phyloP scores from a whole-genome alignment of 1,139 yeast genomes.

The Yamadazyma diddensiae region DNA sequence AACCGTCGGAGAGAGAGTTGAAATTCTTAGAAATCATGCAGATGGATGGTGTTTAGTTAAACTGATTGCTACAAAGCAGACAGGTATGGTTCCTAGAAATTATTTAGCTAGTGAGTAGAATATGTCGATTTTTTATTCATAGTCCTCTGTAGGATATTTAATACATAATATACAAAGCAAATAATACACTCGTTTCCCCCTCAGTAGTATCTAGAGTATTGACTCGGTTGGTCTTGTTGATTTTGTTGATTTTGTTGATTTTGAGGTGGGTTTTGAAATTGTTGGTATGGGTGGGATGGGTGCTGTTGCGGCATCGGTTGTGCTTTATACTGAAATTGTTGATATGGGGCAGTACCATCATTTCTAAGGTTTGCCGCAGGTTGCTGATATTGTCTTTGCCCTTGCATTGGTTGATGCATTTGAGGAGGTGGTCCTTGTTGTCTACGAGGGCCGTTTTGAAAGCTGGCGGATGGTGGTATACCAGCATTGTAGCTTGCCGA shows the following conservation, averaged over 20 bases:
- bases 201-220: conserved; percentile 14
- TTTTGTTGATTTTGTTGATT: conserved; percentile 6
- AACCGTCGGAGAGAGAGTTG: conserved; percentile 29
- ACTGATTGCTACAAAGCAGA: conserved; percentile 9
- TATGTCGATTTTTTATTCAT: conserved; percentile 20
- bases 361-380: conserved; percentile 10
- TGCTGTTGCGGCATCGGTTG: conserved; percentile 8
- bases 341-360: conserved; percentile 11
- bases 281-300: conserved; percentile 7
- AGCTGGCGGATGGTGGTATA: conserved; percentile 11
- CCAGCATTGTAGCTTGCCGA: conserved; percentile 7
- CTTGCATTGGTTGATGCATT: conserved; percentile 3
- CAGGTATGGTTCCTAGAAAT: conserved; percentile 36
- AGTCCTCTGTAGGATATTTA: background rate
- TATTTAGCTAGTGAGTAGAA: conserved; percentile 22
- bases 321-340: conserved; percentile 14
- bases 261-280: conserved; percentile 2
- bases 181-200: background rate
- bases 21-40: conserved; percentile 24
- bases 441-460: conserved; percentile 1
- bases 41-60: conserved; percentile 43
- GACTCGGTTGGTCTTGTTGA: conserved; percentile 7
- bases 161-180: conserved; percentile 8
- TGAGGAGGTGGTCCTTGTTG: conserved; percentile 3
- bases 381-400: conserved; percentile 1